Evolutionary conservation across 1,284 basidiomycete genomes (phyloP).

Genomic region (Bondarzewia mesenterica): DNA sequence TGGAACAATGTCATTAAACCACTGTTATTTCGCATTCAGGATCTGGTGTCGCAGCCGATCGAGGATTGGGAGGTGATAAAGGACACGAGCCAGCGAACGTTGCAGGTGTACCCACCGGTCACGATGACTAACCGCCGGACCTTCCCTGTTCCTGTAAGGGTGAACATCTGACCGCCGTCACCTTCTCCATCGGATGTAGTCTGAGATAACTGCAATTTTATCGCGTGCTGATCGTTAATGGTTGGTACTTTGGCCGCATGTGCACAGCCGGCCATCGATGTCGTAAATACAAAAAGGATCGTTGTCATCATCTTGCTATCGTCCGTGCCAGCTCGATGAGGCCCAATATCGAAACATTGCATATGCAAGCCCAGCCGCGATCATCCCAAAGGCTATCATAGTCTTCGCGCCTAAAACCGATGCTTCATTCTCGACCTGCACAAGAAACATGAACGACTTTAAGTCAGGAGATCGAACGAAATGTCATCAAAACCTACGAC

Average conservation of each 20-base stretch:
- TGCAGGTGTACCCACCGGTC: background rate
- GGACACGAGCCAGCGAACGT: background rate
- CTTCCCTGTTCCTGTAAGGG: no score
- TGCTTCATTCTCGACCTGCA: conserved; percentile 54
- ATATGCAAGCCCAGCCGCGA: conserved; percentile 29
- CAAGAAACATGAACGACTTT: background rate
- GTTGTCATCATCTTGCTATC: no score
- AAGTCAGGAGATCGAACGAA: no score
- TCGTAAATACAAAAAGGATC: no score
- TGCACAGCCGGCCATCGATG: no score
- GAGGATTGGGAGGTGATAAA: conserved; percentile 4
- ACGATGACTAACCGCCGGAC: no score
- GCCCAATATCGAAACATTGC: conserved; percentile 29
- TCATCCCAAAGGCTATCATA: conserved; percentile 26
- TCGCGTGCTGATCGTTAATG: no score
- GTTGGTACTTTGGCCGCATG: no score
- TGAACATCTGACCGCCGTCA: no score
- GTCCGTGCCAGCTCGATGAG: background rate
- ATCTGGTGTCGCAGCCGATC: conserved; percentile 4
- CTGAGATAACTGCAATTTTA: no score
- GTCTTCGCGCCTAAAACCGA: conserved; percentile 44
- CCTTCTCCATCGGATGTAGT: no score
- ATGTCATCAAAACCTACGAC: conserved; percentile 51
- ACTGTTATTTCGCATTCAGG: background rate
- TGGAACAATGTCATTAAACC: background rate